These are phyloP conservation scores for Sporodiniella umbellata DNA, from an alignment of 371 early-diverging fungal species.

Conservation along the genomic window DNA sequence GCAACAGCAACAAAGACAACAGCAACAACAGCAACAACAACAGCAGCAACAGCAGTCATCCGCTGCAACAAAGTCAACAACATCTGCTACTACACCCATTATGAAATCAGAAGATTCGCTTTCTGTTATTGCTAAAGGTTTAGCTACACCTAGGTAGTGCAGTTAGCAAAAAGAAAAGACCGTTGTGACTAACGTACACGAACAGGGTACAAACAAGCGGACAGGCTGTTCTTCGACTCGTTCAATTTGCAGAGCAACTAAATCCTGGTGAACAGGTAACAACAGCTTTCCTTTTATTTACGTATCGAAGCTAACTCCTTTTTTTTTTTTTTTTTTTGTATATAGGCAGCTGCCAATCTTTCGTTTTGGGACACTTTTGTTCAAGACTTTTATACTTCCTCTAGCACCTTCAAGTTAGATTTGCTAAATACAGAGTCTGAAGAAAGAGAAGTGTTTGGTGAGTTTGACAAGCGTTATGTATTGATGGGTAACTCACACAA, in stretches of 20 bases:
- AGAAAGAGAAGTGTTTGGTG: slow-evolving; percentile 27
- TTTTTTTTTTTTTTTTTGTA: too few species aligned
- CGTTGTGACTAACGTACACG: too few species aligned
- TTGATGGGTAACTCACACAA: not conserved
- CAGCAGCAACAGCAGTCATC: slow-evolving; percentile 9
- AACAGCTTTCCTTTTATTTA: slow-evolving; percentile 1
- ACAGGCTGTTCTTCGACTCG: slow-evolving; percentile 37
- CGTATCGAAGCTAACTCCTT: too few species aligned
- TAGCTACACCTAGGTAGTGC: slow-evolving; percentile 8
- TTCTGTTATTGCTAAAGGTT: slow-evolving; percentile 7
- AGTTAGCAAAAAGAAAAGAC: not conserved
- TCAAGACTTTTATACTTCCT: slow-evolving; percentile 29
- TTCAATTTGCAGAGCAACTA: slow-evolving; percentile 43
- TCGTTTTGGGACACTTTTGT: slow-evolving; percentile 36
- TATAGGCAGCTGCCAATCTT: slow-evolving; percentile 27
- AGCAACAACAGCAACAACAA: slow-evolving; percentile 6
- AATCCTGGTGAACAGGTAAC: slow-evolving; percentile 34
- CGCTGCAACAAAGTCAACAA: not conserved
- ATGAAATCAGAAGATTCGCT: slow-evolving; percentile 23
- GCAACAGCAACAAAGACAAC: slow-evolving; percentile 2
- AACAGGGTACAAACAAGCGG: slow-evolving; percentile 21
- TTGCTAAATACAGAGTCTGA: slow-evolving; percentile 25
- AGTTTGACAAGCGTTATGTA: not conserved
- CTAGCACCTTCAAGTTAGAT: slow-evolving; percentile 25
- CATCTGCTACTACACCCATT: slow-evolving; percentile 24